Conservation (phyloP, 1,284 basidiomycete species). For the Moesziomyces sp. region DNA sequence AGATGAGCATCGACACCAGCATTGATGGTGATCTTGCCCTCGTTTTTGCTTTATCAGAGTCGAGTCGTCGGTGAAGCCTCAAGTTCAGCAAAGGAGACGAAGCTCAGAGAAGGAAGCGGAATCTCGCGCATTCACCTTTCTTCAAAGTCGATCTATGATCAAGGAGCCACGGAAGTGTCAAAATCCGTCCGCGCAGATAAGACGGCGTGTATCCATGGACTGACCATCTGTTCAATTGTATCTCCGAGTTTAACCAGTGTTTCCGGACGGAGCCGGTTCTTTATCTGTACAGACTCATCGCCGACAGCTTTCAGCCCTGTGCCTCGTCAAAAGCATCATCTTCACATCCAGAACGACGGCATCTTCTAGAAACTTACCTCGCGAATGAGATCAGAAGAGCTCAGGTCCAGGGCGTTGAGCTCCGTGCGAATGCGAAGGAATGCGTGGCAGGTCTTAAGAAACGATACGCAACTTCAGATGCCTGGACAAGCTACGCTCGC, state of each 20-base stretch:
- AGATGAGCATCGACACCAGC: conserved; percentile 36
- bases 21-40: conserved; percentile 20
- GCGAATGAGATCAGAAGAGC: conserved; percentile 16
- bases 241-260: conserved; percentile 10
- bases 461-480: no score
- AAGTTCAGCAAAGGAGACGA: background rate
- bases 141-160: conserved; percentile 33
- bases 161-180: background rate
- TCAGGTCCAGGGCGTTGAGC: conserved; percentile 18
- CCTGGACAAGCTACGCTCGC: no score
- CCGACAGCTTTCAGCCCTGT: no score
- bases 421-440: conserved; percentile 19
- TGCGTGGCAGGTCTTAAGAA: conserved; percentile 32
- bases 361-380: conserved; percentile 5
- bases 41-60: conserved; percentile 14
- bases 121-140: conserved; percentile 19
- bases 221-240: conserved; percentile 18
- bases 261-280: conserved; percentile 12
- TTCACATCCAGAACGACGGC: no score
- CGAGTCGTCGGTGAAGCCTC: no score
- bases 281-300: conserved; percentile 6
- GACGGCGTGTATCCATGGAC: background rate
- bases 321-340: no score
- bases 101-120: background rate
- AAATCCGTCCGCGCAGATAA: no score